Evolutionary conservation across 2,329 filamentous ascomycete species (phyloP), one percentile per base, ranked within the genome.

Genomic region (Penicillium decumbens): DNA sequence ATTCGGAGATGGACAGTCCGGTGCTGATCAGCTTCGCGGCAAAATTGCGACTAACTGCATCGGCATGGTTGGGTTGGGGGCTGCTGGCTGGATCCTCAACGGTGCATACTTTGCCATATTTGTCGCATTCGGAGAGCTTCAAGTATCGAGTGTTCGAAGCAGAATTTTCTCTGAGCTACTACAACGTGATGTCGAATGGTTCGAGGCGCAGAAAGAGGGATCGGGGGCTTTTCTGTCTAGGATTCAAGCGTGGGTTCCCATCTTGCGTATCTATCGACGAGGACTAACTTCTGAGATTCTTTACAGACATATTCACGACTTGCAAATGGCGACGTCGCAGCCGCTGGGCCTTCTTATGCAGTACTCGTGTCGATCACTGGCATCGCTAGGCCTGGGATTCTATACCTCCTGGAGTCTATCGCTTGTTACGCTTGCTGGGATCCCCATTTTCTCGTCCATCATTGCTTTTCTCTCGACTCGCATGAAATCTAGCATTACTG

Each of bases 321-420:
- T 97, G 3, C 90, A 95, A 61, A 74, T 85, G 1, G 87, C 88
- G 0, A 84, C 85, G 0, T 92, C 90, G 0, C 85, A 93, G 57
- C 85, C 89, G 0, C 74, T 96, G 0, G 91, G 90, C 0, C 80
- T 85, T 39, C 67, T 87, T 0, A 62, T 87, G 6, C 80, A 83
- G 51, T 83, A 87, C 53, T 58, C 81, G 0, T 74, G 87, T n/a
- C 82, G 85, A 3, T 78, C 83, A 0, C 28, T 85, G 4, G 80
- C 81, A 4, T 86, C 87, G 7, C 70, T 95, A 1, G 74, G 72
- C 0, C 75, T 96, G 1, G 89, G 90, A 0, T 78, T 96, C 27
- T 85, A 82, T 65, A 86, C 81, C 59, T 93, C 88, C 0, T 96
- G 88, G 89, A 85, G 85, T 54, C 76, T 97, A 13, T 90, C 91